Base-by-base conservation (phyloP, 2,329 filamentous ascomycete genomes). In the Aureobasidium melanogenum region DNA sequence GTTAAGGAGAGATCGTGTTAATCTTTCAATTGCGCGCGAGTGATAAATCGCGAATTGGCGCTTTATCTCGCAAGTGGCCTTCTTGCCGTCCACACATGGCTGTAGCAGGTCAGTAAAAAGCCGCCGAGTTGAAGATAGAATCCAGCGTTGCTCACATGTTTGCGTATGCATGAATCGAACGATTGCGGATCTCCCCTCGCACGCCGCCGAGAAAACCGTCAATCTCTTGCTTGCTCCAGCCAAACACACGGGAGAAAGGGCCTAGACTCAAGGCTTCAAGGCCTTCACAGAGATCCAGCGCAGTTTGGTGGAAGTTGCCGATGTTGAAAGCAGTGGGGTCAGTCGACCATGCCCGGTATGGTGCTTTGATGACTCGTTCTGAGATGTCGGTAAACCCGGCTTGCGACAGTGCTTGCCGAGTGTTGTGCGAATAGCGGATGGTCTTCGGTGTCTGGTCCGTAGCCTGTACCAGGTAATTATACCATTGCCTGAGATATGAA, bases 301-400 rank as follows among this genome's bases (percentile, higher is more conserved):
- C 87, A 26, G 93, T 77, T 69, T 93, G 91, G 75, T 95, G 96
- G 88, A 89, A 96, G 62, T 85, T 81, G 32, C 88, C 90, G 58
- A 91, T 81, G 47, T 87, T 82, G 64, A 84, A 86, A 66, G 85
- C 80, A 64, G 84, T 79, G 28, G 80, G 77, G 67, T 89, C 84
- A 28, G 77, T 72, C 62, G 84, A 82, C 88, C 89, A 93, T 26
- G 86, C 84, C 69, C 88, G 93, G 69, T 90, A 80, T 32, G 90
- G 89, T 38, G 93, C 77, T 62, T 81, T 81, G 64, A 89, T 84
- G 56, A 84, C 80, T 63, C 84, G 79, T 71, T 93, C 86, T 64
- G 83, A 82, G 67, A 97, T 85, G 63, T 97, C 87, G 39, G 86
- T 85, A 71, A 96, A 96, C 15, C 93, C 93, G 54, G 86, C 83